These are phyloP conservation scores for Elsinoe arachidis DNA, from an alignment of 2,329 filamentous ascomycete species.

Conservation along the genomic window DNA sequence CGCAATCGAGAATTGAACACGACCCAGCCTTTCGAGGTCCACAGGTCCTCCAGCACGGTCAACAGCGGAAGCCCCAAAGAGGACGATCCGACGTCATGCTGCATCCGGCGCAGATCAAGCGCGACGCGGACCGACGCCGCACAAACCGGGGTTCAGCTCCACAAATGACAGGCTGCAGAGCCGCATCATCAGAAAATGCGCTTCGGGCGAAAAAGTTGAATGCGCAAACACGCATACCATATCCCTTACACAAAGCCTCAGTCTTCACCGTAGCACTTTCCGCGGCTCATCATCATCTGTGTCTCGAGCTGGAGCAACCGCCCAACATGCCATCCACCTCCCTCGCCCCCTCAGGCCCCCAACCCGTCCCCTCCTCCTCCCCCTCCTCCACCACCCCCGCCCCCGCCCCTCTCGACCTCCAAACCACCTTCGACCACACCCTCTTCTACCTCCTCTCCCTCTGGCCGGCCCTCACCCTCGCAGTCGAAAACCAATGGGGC, in stretches of 20 bases:
- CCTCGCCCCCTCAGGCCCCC: not conserved
- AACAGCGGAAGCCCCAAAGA: not conserved
- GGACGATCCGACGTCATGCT: not conserved
- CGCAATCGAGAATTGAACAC: not conserved
- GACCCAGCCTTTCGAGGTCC: not conserved
- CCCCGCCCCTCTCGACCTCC: constrained; percentile 16
- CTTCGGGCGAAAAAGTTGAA: not conserved
- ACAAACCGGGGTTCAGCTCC: not conserved
- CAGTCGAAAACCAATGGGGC: constrained; percentile 81
- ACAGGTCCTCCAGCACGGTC: not conserved
- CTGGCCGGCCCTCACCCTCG: constrained; percentile 81
- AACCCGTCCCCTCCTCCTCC: not conserved
- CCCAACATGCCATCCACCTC: constrained; percentile 5
- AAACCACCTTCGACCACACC: constrained; percentile 60
- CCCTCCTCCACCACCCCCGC: not conserved
- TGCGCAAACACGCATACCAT: not conserved
- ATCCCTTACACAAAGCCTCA: too few species aligned
- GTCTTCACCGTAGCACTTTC: too few species aligned
- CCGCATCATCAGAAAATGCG: not conserved
- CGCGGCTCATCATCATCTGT: too few species aligned
- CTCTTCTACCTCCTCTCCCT: constrained; percentile 77
- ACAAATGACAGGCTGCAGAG: not conserved
- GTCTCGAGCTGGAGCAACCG: too few species aligned
- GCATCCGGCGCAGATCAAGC: constrained; percentile 1
- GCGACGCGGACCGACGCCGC: not conserved